Evolutionary conservation across 2,329 filamentous ascomycete species (phyloP), one percentile per base, ranked within the genome.

Genomic region (Periconia sp.): DNA sequence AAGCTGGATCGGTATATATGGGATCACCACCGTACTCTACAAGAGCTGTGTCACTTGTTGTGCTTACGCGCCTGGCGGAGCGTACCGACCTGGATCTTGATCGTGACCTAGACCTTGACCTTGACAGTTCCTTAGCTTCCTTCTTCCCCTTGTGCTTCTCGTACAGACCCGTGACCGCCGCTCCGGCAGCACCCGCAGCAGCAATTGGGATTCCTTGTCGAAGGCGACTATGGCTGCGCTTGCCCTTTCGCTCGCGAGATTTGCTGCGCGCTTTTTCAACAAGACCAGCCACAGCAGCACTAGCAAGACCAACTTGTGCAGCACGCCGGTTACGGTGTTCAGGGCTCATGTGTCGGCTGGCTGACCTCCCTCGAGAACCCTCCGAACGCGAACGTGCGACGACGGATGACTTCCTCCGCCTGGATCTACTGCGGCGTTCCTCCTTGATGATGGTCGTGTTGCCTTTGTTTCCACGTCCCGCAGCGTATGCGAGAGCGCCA

Each of bases 21-120:
- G 82, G 83, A 59, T 82, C 79, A 61, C 78, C 76, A 52, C 83
- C 83, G 65, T 86, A 86, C 63, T 84, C 82, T 69, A 86, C 83
- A 66, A 85, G 68, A 46, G 73, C 76, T 59, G 72, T 70, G 59
- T 77, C 72, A 69, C 71, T 74, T 50, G 71, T 66, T 58, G 76
- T 61, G 63, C 65, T 71, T 54, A 68, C 63, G 47, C 66, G 64
- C 66, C 69, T 61, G 60, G 73, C 65, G 43, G 73, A 75, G 51
- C 60, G 66, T 62, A 69, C 66, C 57, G 68, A 71, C 66, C 68
- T 70, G 57, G 77, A 78, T 54, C 76, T 73, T 52, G 68, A 71
- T 42, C 58, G 59, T 40, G 69, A 73, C 32, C 60, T 63, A 37
- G 68, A 66, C 56, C 56, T 61, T 38, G 66, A 71, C 30, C 63